Evolutionary conservation across 2,329 filamentous ascomycete species (phyloP), one percentile per base, ranked within the genome.

Genomic region (Exophiala sideris): DNA sequence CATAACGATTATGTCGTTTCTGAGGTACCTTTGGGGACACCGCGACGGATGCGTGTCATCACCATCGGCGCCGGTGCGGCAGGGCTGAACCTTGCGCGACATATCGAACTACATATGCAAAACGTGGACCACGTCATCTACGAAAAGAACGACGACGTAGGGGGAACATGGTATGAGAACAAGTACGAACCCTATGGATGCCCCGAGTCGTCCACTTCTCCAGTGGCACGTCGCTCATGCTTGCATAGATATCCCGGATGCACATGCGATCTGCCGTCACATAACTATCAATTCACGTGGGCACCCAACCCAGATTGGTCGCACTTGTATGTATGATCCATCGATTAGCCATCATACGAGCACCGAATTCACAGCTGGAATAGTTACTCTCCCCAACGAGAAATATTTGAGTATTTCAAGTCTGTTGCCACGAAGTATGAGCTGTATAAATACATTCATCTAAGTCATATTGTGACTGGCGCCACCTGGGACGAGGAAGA

Each of bases 231-330:
- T n/a, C n/a, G n/a, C n/a, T n/a, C n/a, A n/a, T n/a, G n/a, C n/a
- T n/a, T 21, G 16, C 16, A 8, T 16, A 44, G 50, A 49, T 71
- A 74, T 49, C 70, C 71, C 4, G 73, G 73, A 8, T 72, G 74
- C 63, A 66, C 71, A 24, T 74, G 74, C 62, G 74, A 79, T 59
- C 75, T 77, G 21, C 76, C 75, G 7, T 44, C 54, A 9, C 56
- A 48, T 10, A 50, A 47, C 20, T 61, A 62, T 39, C 53, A 51
- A 21, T 62, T 55, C 47, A 60, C 56, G 10, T 62, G 56, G 46
- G 60, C 48, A 21, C 48, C 52, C 2, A 62, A 62, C 24, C 58
- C 60, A 6, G 35, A 57, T 21, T 62, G 60, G 60, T 48, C 47
- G 11, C 50, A 58, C 38, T 61, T 52, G 29, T 66, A 62, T 42